Evolutionary conservation across 371 early-diverging fungal species (phyloP), one percentile per base, ranked within the genome.

Genomic region (Rhizopus stolonifer): DNA sequence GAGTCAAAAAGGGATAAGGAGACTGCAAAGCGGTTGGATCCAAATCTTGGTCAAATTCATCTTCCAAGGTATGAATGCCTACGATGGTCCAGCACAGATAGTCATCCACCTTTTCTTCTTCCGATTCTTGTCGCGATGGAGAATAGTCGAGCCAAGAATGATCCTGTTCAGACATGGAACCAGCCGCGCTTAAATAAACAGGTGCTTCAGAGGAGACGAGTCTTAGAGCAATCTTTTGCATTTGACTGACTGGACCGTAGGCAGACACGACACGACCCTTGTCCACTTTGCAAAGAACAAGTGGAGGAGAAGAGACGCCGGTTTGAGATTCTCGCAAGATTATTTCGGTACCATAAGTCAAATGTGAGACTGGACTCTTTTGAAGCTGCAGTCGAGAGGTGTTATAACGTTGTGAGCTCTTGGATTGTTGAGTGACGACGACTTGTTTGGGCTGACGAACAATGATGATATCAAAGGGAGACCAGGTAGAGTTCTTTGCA

Each of bases 61-160:
- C 77, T 45, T 80, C 78, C 55, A 78, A 78, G 42, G 75, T 78
- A 40, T 77, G 60, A 34, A 77, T 73, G 40, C 90, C 88, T 25
- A 90, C 89, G 53, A 90, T 89, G 4, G 92, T 91, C 92, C 92
- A 91, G 71, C 90, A 91, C 33, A 88, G 74, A 64, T 83, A 83
- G 54, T 91, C 90, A 60, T 89, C 88, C 10, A 89, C 67, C 25
- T 61, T 61, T 47, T 69, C 69, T 49, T 43, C 39, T 15, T 33
- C 48, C 42, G 49, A 15, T 38, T 13, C 53, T 29, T 29, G 31
- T 6, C 36, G 6, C 14, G 71, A 70, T n/a, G 67, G 57, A 10
- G 53, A 24, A 25, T 61, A 69, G 42, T 71, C 70, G 8, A 69
- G 54, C 72, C 72, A 75, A 4, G 76, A 1, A 58, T 56, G 26